Evolutionary conservation across 2,329 filamentous ascomycete genomes (phyloP).

Genomic region (Trichoderma polysporum): DNA sequence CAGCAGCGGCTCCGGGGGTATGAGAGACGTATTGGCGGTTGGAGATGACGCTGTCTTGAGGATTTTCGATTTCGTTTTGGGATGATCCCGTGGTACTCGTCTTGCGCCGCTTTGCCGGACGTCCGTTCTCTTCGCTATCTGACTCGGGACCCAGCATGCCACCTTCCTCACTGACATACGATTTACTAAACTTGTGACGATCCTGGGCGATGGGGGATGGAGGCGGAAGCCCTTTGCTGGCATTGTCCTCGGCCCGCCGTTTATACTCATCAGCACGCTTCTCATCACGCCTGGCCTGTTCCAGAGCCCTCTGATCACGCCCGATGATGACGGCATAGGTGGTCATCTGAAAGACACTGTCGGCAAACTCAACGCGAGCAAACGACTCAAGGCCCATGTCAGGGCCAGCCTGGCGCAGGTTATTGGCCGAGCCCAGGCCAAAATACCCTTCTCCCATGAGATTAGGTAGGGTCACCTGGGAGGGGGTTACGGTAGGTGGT

Average conservation of each 20-base stretch:
- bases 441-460: slow-evolving; percentile 34
- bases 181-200: slow-evolving; percentile 58
- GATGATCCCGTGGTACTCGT: slow-evolving; percentile 46
- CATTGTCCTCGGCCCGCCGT: slow-evolving; percentile 47
- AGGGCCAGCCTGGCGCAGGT: slow-evolving; percentile 36
- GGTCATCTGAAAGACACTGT: slow-evolving; percentile 77
- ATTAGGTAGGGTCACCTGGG: slow-evolving; percentile 46
- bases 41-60: slow-evolving; percentile 49
- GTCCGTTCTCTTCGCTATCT: slow-evolving; percentile 51
- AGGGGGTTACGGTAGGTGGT: slow-evolving; percentile 46
- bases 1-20: slow-evolving; percentile 57
- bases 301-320: slow-evolving; percentile 63
- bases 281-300: slow-evolving; percentile 54
- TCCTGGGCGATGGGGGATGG: slow-evolving; percentile 51
- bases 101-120: slow-evolving; percentile 49
- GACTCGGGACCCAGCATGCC: slow-evolving; percentile 66
- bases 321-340: slow-evolving; percentile 71
- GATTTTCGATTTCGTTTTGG: slow-evolving; percentile 44
- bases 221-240: slow-evolving; percentile 49
- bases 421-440: slow-evolving; percentile 32
- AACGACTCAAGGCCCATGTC: slow-evolving; percentile 54
- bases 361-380: slow-evolving; percentile 66
- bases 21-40: slow-evolving; percentile 62
- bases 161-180: slow-evolving; percentile 68
- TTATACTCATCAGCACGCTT: slow-evolving; percentile 47